phyloP scores from a whole-genome alignment of 139 green algal genomes.

The Chlorella sorokiniana region DNA sequence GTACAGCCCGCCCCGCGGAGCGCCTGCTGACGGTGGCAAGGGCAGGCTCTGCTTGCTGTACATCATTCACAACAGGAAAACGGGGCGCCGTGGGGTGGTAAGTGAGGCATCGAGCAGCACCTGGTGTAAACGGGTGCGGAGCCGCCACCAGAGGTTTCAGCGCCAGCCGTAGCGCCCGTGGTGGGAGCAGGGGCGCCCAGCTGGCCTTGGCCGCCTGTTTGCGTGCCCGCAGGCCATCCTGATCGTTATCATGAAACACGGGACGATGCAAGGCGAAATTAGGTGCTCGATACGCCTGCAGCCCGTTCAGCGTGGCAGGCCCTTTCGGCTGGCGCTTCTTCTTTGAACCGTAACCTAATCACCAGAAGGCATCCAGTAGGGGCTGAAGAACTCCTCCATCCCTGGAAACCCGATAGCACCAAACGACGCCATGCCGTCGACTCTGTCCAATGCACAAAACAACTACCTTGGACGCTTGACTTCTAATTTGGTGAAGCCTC shows the following conservation, averaged over 20 bases:
- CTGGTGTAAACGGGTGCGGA: not conserved
- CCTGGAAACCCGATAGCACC: not conserved
- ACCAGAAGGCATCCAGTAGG: not conserved
- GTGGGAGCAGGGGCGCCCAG: not conserved
- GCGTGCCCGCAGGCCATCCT: not conserved
- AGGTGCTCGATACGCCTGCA: no score
- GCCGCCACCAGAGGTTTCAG: not conserved
- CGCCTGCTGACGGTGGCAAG: not conserved
- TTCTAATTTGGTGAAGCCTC: no score
- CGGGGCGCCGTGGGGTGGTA: no score
- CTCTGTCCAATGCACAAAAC: not conserved
- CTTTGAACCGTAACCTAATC: not conserved
- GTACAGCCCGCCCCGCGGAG: not conserved
- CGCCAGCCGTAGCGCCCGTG: not conserved
- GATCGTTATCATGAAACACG: no score
- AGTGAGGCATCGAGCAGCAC: not conserved
- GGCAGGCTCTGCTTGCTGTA: not conserved
- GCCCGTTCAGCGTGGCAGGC: not conserved
- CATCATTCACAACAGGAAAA: not conserved
- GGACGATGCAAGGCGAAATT: no score
- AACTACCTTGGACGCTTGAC: no score
- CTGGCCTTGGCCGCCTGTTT: not conserved
- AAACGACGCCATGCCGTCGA: no score
- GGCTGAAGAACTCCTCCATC: slow-evolving; percentile 16
- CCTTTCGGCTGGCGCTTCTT: not conserved